Evolutionary conservation across 2,329 filamentous ascomycete species (phyloP), one percentile per base, ranked within the genome.

Genomic region (Aspergillus sp.): DNA sequence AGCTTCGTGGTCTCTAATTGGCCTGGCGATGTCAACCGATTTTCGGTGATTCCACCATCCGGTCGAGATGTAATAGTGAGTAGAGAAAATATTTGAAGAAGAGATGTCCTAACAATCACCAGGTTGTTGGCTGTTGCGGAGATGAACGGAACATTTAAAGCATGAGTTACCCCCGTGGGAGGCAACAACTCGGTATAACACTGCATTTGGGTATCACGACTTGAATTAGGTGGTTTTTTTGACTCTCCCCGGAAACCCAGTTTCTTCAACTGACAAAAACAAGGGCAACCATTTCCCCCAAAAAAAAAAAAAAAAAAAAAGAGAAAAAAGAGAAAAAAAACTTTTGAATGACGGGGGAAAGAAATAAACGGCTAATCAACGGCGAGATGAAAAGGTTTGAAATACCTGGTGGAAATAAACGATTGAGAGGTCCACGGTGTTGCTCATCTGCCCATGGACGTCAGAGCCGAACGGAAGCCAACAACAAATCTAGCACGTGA

Each of bases 151-250:
- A 95, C 71, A 47, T 76, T 79, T 60, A 96, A 72, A 52, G 90
- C 88, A 72, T 95, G 86, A 60, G 89, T 90, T 70, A 97, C 90
- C 65, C 90, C 90, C 66, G 90, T 94, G 43, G 93, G 90, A 74
- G 91, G 87, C 67, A 89, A 83, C 66, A 98, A 78, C 77, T 98
- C 93, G 62, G 89, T 90, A 73, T 97, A 97, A 77, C 89, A 95
- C 81, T 97, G 91, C 91, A 97, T 97, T 47, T 46, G 40, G 26
- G 34, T 42, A 31, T 46, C 29, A 36, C 7, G 33, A 36, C 28
- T 13, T 36, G 33, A 40, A 34, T 40, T 39, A 10, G 37, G 12
- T 39, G 30, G 28, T 29, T 33, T 31, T 29, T 28, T 39, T 26
- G 37, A 27, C 13, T 29, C 11, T 38, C 19, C 19, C 31, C 31